Base-by-base conservation (phyloP, 2,329 filamentous ascomycete genomes). In the Ceratocystis cacaofunesta region DNA sequence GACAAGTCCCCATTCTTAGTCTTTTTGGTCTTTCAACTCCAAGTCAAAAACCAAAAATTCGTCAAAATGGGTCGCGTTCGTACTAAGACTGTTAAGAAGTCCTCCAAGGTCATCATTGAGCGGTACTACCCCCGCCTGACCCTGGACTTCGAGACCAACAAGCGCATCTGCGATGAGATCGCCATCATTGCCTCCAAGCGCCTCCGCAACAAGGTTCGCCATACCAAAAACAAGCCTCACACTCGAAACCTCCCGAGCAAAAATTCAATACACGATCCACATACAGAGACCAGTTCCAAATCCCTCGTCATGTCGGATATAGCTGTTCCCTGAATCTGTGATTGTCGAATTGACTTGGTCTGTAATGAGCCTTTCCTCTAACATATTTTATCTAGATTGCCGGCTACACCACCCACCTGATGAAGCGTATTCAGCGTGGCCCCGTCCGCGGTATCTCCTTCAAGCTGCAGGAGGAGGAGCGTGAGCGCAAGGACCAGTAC, bases 381-480 rank as follows among this genome's bases (percentile, higher is more conserved):
- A 63, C 46, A 65, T 28, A 41, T 30, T 41, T 61, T 6, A 36
- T 46, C 68, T 71, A 92, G 90, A 95, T 96, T 82, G 92, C 94
- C 76, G 94, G 94, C 75, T 97, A 96, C 87, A 96, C 92, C 75
- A 97, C 94, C 72, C 91, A 95, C 78, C 79, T 95, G 80, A 99
- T 99, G 95, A 97, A 97, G 88, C 94, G 94, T 81, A 99, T 99
- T 75, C 94, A 97, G 85, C 91, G 94, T 79, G 94, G 94, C 71
- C 94, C 94, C 71, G 94, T 99, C 80, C 95, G 94, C 75, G 94
- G 94, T 84, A 99, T 99, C 82, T 99, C 95, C 80, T 99, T 99
- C 92, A 99, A 99, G 87, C 90, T 99, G 69, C 94, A 99, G 83
- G 94, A 99, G 84, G 94, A 99, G 85, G 94, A 99, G 88, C 90